Conservation (phyloP, 169 alveolate species). For the Cryptosporidium canis region DNA sequence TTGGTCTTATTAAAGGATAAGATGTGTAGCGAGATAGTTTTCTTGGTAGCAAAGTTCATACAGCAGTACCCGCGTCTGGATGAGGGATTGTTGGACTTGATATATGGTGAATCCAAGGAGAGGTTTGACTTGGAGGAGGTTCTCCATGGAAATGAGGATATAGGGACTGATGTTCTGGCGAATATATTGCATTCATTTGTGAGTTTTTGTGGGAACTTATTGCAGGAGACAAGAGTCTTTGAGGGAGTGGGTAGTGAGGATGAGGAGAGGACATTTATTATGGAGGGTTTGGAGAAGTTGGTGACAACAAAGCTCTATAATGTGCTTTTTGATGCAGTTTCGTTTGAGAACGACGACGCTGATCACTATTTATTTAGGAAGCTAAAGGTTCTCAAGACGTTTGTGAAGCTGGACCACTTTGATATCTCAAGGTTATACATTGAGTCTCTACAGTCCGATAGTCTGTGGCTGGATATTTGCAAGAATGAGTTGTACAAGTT, state of each 20-base stretch:
- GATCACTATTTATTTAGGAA: slow-evolving; percentile 55
- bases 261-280: slow-evolving; percentile 18
- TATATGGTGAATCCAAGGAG: slow-evolving; percentile 22
- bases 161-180: slow-evolving; percentile 1
- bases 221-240: slow-evolving; percentile 15
- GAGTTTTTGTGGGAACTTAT: slow-evolving; percentile 15
- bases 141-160: slow-evolving; percentile 13
- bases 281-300: slow-evolving; percentile 55
- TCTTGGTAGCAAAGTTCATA: slow-evolving; percentile 37
- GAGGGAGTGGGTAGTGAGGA: background rate
- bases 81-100: slow-evolving; percentile 7
- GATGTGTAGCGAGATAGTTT: slow-evolving; percentile 80
- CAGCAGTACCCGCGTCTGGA: slow-evolving; percentile 64
- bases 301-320: slow-evolving; percentile 63
- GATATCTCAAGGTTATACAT: slow-evolving; percentile 47
- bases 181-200: slow-evolving; percentile 33
- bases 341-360: slow-evolving; percentile 56
- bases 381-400: slow-evolving; percentile 35
- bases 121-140: slow-evolving; percentile 5
- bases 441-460: slow-evolving; percentile 25
- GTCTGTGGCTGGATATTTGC: slow-evolving; percentile 54
- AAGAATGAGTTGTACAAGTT: slow-evolving; percentile 52
- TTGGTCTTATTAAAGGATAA: slow-evolving; percentile 81
- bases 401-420: slow-evolving; percentile 61
- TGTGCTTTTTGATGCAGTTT: slow-evolving; percentile 42